Base-by-base conservation (phyloP, 768 basidiomycete genomes). In the Collybia nuda region DNA sequence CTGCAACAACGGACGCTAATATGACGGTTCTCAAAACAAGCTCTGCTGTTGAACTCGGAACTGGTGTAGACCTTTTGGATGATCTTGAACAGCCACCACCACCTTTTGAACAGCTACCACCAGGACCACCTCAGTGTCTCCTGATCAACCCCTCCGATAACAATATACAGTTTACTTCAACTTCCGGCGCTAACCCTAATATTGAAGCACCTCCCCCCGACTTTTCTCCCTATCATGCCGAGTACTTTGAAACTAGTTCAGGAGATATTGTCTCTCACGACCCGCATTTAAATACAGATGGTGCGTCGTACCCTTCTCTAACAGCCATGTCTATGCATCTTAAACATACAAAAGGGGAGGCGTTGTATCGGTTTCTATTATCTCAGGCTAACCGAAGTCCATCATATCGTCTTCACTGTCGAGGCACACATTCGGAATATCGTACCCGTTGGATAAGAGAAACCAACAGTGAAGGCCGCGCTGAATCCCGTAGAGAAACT, bases 231-330 rank as follows among this genome's bases (percentile, higher is more conserved):
- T 89, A 89, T 60, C 67, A 81, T 12, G 85, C 88, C 17, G 76
- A 85, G 51, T 82, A 72, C 65, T 83, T 80, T 54, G 65, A 75
- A 19, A 69, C 69, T 1, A 64, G 64, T 28, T 50, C 68, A 37
- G 82, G 81, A 2, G 64, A 82, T 40, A 70, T 87, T 52, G 67
- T 90, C 47, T 86, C 87, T 12, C 88, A 90, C 62, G 89, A 90
- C 56, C 68, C 63, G 5, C 85, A 87, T 60, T 64, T 88, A 40
- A 88, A 88, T 50, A 66, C 76, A 43, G 86, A 88, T 56, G 85
- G 85, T 68, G 41, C 8, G 51, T 49, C 32, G 21, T 38, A 12
- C 18, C 15, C 39, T 15, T 28, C 22, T 32, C 14, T 32, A 32
- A 21, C 9, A 73, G 47, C 26, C 70, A 61, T 47, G 17, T 26